These are phyloP conservation scores for Chaetomiaceae sp. DNA, from an alignment of 2,329 filamentous ascomycete genomes.

Conservation along the genomic window DNA sequence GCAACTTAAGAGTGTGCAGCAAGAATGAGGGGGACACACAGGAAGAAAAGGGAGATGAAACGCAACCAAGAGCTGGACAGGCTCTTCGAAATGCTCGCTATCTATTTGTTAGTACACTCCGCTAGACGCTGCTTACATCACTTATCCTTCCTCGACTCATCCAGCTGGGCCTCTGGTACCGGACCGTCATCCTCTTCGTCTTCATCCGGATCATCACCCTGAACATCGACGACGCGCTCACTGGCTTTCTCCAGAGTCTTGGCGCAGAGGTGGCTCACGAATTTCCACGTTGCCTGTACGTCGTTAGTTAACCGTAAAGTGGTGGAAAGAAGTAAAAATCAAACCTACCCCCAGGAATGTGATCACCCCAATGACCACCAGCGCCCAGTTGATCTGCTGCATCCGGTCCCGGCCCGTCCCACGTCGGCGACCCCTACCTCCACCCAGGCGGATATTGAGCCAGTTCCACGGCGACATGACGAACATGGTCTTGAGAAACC, in stretches of 20 bases:
- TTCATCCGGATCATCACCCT: constrained; percentile 50
- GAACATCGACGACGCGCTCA: constrained; percentile 78
- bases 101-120: constrained; percentile 13
- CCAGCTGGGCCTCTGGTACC: constrained; percentile 28
- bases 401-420: constrained; percentile 69
- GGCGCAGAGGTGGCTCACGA: constrained; percentile 66
- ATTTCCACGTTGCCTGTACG: constrained; percentile 69
- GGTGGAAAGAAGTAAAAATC: background rate
- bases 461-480: constrained; percentile 69
- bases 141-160: constrained; percentile 24
- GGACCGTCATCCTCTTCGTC: constrained; percentile 47
- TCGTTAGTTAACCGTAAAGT: constrained; percentile 19
- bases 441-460: constrained; percentile 61
- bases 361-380: constrained; percentile 71
- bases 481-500: constrained; percentile 74
- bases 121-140: constrained; percentile 7
- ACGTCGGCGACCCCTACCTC: constrained; percentile 49
- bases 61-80: too few relatives aligned
- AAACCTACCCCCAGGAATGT: constrained; percentile 71
- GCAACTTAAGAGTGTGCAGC: constrained; percentile 98
- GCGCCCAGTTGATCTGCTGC: constrained; percentile 70
- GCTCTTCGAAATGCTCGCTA: background rate
- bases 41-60: too few relatives aligned
- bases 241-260: constrained; percentile 69
- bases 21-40: background rate